These are phyloP conservation scores for Termitomyces sp. DNA, from an alignment of 768 basidiomycete species.

Conservation along the genomic window DNA sequence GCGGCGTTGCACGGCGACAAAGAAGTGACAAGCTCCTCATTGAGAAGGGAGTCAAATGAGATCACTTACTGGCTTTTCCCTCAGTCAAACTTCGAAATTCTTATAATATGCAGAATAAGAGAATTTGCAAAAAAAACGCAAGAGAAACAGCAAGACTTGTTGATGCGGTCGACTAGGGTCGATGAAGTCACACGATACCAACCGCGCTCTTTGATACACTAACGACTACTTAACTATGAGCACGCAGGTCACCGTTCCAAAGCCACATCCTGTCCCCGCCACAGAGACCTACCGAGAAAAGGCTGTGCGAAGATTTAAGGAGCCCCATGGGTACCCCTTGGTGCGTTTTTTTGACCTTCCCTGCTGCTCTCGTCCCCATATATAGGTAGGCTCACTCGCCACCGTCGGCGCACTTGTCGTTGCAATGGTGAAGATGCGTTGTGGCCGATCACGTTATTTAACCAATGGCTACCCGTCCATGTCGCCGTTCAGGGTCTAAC, in stretches of 20 bases:
- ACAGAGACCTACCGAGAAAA: conserved; percentile 54
- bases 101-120: too few species aligned
- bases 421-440: conserved; percentile 60
- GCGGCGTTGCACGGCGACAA: too few species aligned
- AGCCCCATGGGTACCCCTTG: conserved; percentile 76
- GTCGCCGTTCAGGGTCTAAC: conserved; percentile 73
- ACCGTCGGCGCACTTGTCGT: conserved; percentile 63
- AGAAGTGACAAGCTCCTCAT: too few species aligned
- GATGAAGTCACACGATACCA: not conserved
- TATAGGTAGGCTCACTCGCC: conserved; percentile 45
- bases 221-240: conserved; percentile 6
- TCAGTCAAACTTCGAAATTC: too few species aligned
- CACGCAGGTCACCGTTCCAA: conserved; percentile 1
- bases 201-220: not conserved
- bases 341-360: conserved; percentile 33
- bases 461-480: conserved; percentile 75
- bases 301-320: conserved; percentile 58
- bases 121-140: too few species aligned
- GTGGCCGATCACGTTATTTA: conserved; percentile 60
- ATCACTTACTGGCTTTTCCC: too few species aligned
- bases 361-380: not conserved
- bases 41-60: too few species aligned
- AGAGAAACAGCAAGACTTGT: too few species aligned
- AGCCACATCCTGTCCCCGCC: conserved; percentile 11
- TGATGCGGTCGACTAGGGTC: too few species aligned